Evolutionary conservation across 2,329 filamentous ascomycete species (phyloP).

Genomic region (Fusarium marasasianum): DNA sequence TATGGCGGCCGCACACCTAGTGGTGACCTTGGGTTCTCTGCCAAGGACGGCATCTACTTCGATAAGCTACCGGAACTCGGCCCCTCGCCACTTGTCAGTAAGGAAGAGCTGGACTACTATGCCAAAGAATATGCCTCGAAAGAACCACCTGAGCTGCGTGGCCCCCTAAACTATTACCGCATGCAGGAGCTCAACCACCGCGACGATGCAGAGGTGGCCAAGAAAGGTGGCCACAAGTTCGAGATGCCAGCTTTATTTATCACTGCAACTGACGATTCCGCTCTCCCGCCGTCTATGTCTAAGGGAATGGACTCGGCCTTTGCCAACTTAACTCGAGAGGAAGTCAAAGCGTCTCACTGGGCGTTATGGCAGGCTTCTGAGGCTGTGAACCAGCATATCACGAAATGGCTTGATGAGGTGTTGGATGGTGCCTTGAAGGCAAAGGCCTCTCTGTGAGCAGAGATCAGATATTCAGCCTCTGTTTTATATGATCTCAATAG

Average conservation of each 20-base stretch:
- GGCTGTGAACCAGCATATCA: constrained; percentile 75
- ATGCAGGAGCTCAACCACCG: constrained; percentile 76
- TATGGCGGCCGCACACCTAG: constrained; percentile 72
- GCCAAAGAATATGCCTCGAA: constrained; percentile 74
- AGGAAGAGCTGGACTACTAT: constrained; percentile 82
- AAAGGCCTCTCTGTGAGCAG: constrained; percentile 43
- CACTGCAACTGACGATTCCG: constrained; percentile 73
- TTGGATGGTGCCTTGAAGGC: constrained; percentile 43
- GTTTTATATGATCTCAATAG: not conserved
- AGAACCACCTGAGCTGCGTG: constrained; percentile 68
- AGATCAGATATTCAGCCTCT: not conserved
- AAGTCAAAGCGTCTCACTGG: constrained; percentile 83
- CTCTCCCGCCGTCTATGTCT: constrained; percentile 77
- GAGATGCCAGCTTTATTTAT: constrained; percentile 78
- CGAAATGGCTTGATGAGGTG: constrained; percentile 70
- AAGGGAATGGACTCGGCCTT: constrained; percentile 75
- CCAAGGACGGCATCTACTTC: constrained; percentile 69
- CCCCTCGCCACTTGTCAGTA: constrained; percentile 66
- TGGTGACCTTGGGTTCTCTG: constrained; percentile 66
- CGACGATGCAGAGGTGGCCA: constrained; percentile 73
- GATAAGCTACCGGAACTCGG: constrained; percentile 68
- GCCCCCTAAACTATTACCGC: constrained; percentile 91
- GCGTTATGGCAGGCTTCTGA: constrained; percentile 77
- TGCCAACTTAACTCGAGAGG: constrained; percentile 68
- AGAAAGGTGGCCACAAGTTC: constrained; percentile 63